These are phyloP conservation scores for Kodamaea sagamina DNA, from an alignment of 805 yeast genomes.

Conservation along the genomic window DNA sequence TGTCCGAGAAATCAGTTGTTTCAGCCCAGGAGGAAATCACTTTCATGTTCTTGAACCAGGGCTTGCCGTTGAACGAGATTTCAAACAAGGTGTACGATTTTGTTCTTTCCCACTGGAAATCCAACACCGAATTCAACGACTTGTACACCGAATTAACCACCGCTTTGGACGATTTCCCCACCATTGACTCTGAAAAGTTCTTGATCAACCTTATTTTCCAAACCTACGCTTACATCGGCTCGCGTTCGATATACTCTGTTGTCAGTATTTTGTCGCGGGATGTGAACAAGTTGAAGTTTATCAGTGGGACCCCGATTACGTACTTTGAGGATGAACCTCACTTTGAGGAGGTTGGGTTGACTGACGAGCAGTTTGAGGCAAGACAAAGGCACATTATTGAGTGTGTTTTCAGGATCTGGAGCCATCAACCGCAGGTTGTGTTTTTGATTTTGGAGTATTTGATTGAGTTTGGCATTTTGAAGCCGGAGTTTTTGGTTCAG, in stretches of 20 bases:
- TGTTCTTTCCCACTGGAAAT: constrained; percentile 41
- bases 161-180: constrained; percentile 20
- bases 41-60: constrained; percentile 36
- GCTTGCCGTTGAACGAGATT: constrained; percentile 38
- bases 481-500: constrained; percentile 29
- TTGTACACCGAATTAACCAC: constrained; percentile 33
- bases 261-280: constrained; percentile 44
- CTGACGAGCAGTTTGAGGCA: constrained; percentile 24
- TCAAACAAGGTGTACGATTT: constrained; percentile 44
- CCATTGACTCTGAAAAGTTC: constrained; percentile 32
- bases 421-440: constrained; percentile 47
- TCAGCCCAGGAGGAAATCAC: constrained; percentile 43
- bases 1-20: constrained; percentile 20
- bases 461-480: constrained; percentile 40
- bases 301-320: constrained; percentile 35
- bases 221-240: constrained; percentile 77
- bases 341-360: constrained; percentile 30
- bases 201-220: constrained; percentile 66
- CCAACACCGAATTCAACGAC: constrained; percentile 37
- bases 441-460: constrained; percentile 45
- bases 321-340: constrained; percentile 35
- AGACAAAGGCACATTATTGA: constrained; percentile 42
- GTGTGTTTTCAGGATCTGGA: constrained; percentile 44
- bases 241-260: constrained; percentile 70
- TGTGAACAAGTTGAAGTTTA: constrained; percentile 38